These are phyloP conservation scores for Anthracocystis walkeri DNA, from an alignment of 1,284 basidiomycete species.

Conservation along the genomic window DNA sequence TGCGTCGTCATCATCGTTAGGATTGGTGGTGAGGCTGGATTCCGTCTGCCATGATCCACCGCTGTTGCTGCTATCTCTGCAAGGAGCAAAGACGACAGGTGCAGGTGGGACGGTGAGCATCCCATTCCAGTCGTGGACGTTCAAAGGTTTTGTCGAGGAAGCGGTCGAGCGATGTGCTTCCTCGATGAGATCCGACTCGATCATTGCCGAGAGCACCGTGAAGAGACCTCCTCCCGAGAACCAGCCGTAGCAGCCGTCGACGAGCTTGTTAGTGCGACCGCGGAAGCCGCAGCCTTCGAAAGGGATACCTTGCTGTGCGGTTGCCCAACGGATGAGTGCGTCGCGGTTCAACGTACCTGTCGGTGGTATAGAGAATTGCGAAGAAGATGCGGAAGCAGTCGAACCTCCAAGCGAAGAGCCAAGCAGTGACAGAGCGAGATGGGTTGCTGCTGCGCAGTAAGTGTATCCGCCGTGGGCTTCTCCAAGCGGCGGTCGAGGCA, in stretches of 20 bases:
- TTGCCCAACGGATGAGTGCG: constrained; percentile 83
- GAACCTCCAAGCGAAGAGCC: constrained; percentile 14
- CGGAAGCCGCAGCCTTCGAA: constrained; percentile 91
- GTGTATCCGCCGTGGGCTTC: constrained; percentile 99
- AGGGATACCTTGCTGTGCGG: constrained; percentile 84
- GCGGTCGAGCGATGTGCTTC: constrained; percentile 20
- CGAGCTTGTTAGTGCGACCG: constrained; percentile 95
- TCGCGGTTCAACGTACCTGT: constrained; percentile 75
- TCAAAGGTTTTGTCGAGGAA: constrained; percentile 45
- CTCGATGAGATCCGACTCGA: constrained; percentile 70
- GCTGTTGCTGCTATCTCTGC: constrained; percentile 10
- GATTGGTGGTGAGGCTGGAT: constrained; percentile 14
- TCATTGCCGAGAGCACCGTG: constrained; percentile 78
- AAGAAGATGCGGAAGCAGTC: neutral
- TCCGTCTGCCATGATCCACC: constrained; percentile 45
- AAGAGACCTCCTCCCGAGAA: constrained; percentile 92
- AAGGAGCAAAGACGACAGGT: constrained; percentile 11
- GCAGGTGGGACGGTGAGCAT: constrained; percentile 37
- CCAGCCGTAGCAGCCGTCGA: constrained; percentile 99
- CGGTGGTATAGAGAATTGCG: neutral
- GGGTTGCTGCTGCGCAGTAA: constrained; percentile 87
- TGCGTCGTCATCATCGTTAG: constrained; percentile 14
- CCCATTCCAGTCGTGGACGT: constrained; percentile 30
- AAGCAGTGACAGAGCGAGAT: constrained; percentile 79
- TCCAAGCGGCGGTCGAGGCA: constrained; percentile 77